phyloP scores from a whole-genome alignment of 2,329 filamentous ascomycete genomes.

The Hymenoscyphus fructigenus region DNA sequence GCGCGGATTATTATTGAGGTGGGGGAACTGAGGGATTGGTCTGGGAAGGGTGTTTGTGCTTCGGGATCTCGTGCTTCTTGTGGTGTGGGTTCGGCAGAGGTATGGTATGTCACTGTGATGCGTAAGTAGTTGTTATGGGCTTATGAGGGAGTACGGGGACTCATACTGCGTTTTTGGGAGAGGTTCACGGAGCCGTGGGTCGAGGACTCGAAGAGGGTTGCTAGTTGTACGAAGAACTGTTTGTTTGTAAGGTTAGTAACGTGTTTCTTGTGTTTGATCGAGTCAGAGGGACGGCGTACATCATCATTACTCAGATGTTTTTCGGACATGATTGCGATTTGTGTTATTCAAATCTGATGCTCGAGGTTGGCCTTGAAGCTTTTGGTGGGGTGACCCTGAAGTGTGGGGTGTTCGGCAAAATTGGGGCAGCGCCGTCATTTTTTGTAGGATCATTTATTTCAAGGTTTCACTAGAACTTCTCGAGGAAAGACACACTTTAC shows the following conservation, averaged over 20 bases:
- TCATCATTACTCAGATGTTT: slow-evolving; percentile 61
- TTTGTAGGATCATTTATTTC: slow-evolving; percentile 10
- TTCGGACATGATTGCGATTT: slow-evolving; percentile 42
- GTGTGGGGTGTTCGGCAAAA: slow-evolving; percentile 2
- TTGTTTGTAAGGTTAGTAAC: slow-evolving; percentile 25
- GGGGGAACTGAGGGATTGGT: slow-evolving; percentile 57
- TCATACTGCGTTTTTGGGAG: slow-evolving; percentile 72
- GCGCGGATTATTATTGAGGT: slow-evolving; percentile 79
- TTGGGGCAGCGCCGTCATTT: background rate
- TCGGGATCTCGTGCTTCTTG: slow-evolving; percentile 36
- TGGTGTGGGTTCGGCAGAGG: slow-evolving; percentile 40
- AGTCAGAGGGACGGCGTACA: slow-evolving; percentile 39
- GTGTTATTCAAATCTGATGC: background rate
- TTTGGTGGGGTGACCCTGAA: slow-evolving; percentile 9
- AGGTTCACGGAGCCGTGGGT: slow-evolving; percentile 73
- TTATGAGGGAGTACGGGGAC: background rate
- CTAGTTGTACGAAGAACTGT: slow-evolving; percentile 69
- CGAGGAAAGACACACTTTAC: background rate
- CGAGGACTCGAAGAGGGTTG: slow-evolving; percentile 66
- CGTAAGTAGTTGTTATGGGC: slow-evolving; percentile 15
- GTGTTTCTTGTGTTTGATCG: background rate
- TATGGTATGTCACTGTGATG: slow-evolving; percentile 31
- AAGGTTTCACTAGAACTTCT: slow-evolving; percentile 6
- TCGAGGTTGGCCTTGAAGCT: background rate
- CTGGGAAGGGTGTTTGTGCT: slow-evolving; percentile 53